Percentiles rank a stretch among this genome's conserved stretches.
phyloP scores from a whole-genome alignment of 2,329 filamentous ascomycete genomes.

The Amauroascus verrucosus region DNA sequence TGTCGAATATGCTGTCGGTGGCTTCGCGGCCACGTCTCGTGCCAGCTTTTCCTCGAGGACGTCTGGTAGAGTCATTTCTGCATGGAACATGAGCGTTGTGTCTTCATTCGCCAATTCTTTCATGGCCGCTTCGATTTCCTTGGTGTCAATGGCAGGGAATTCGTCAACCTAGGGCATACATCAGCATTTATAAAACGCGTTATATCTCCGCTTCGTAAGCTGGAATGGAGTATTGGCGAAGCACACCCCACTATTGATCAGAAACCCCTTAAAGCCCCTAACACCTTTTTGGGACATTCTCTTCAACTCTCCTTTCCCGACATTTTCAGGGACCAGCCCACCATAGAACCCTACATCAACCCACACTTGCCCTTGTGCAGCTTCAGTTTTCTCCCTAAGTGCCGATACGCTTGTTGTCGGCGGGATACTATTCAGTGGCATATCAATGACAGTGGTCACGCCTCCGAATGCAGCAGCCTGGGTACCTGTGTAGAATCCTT shows the following conservation, averaged over 20 bases:
- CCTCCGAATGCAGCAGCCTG: slow-evolving; percentile 88
- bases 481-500: slow-evolving; percentile 92
- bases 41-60: slow-evolving; percentile 49
- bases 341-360: slow-evolving; percentile 98
- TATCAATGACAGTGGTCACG: slow-evolving; percentile 93
- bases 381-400: slow-evolving; percentile 73
- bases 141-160: slow-evolving; percentile 78
- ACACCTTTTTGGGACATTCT: slow-evolving; percentile 76
- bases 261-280: slow-evolving; percentile 90
- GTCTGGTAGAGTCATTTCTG: slow-evolving; percentile 83
- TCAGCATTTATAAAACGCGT: background rate
- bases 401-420: slow-evolving; percentile 82
- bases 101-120: slow-evolving; percentile 64
- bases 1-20: slow-evolving; percentile 69
- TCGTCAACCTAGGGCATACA: slow-evolving; percentile 61
- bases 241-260: slow-evolving; percentile 90
- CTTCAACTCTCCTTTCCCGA: slow-evolving; percentile 54
- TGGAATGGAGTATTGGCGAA: no score
- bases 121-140: slow-evolving; percentile 73
- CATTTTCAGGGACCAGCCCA: slow-evolving; percentile 84
- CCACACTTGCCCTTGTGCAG: slow-evolving; percentile 83
- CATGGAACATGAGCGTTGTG: slow-evolving; percentile 97
- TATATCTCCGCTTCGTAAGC: no score
- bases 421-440: slow-evolving; percentile 94
- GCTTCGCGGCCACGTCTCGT: slow-evolving; percentile 45